Percentiles rank a stretch among this genome's conserved stretches.
phyloP scores from a whole-genome alignment of 179 eudicot genomes.

The Camellia oleifera region DNA sequence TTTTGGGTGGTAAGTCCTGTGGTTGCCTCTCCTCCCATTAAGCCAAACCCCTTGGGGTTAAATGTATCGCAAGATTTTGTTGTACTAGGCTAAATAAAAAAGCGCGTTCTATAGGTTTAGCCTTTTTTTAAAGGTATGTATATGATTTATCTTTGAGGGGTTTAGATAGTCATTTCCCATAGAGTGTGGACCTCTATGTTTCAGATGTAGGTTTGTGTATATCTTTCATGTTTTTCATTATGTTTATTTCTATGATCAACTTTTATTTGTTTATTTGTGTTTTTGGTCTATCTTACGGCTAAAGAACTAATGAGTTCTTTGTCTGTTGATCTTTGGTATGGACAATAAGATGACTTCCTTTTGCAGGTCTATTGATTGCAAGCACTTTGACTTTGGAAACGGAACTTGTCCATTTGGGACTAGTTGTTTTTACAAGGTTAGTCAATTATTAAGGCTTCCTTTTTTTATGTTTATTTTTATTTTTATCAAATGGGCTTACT shows the following conservation, averaged over 20 bases:
- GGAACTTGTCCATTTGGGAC: slow-evolving; percentile 94
- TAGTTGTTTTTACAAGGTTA: slow-evolving; percentile 94
- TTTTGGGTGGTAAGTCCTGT: too few species aligned
- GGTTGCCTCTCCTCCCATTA: too few species aligned
- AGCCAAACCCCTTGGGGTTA: too few species aligned
- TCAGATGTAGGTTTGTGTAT: not conserved
- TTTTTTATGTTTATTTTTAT: too few species aligned
- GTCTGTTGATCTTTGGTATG: slow-evolving; percentile 5
- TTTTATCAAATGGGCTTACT: not conserved
- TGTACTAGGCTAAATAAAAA: not conserved
- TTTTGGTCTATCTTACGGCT: not conserved
- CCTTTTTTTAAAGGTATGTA: not conserved
- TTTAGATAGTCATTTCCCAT: not conserved
- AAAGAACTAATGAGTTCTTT: not conserved
- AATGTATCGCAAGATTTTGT: not conserved
- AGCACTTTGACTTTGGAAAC: slow-evolving; percentile 92
- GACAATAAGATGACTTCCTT: not conserved
- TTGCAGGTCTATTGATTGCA: slow-evolving; percentile 96
- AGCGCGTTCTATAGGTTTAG: too few species aligned
- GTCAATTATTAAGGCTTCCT: not conserved
- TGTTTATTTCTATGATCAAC: not conserved
- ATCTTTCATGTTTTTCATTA: not conserved
- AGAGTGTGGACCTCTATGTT: not conserved
- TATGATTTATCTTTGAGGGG: not conserved
- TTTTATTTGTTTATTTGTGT: not conserved